phyloP scores from a whole-genome alignment of 2,329 filamentous ascomycete genomes.

The Monosporascus sp. region DNA sequence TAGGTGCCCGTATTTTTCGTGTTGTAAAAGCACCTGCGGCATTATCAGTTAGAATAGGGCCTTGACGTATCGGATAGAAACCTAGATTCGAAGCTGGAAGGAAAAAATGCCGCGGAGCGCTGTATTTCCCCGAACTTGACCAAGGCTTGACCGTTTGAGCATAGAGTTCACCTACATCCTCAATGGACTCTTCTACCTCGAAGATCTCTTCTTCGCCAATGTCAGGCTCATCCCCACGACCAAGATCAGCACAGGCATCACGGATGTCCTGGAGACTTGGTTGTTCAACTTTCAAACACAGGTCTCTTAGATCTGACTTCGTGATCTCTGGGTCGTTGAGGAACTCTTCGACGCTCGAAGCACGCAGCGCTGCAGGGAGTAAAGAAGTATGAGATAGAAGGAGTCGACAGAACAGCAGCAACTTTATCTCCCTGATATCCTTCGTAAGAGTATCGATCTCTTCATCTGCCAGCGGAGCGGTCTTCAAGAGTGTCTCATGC shows the following conservation, averaged over 20 bases:
- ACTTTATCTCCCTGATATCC: constrained; percentile 44
- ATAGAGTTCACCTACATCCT: constrained; percentile 9
- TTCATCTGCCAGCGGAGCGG: constrained; percentile 32
- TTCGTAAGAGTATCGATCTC: constrained; percentile 36
- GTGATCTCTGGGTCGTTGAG: constrained; percentile 35
- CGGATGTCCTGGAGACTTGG: constrained; percentile 43
- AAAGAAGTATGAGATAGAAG: constrained; percentile 39
- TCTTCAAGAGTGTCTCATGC: constrained; percentile 22
- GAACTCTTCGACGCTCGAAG: constrained; percentile 39
- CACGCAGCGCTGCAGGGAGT: constrained; percentile 37
- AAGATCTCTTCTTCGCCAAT: constrained; percentile 28
- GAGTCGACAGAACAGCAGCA: constrained; percentile 41
- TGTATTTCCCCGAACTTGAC: neutral
- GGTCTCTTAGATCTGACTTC: constrained; percentile 36
- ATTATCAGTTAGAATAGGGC: neutral
- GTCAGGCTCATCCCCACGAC: constrained; percentile 27
- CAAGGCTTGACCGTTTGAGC: no score
- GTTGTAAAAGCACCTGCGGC: constrained; percentile 10
- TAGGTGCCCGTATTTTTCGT: constrained; percentile 16
- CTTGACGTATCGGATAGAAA: no score
- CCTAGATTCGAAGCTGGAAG: neutral
- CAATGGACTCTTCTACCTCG: constrained; percentile 17
- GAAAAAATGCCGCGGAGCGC: neutral
- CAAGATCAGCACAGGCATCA: constrained; percentile 45
- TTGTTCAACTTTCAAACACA: constrained; percentile 41